Percentiles rank a stretch among this genome's conserved stretches.
Evolutionary conservation across 345 rosid genomes (phyloP).

Genomic region (Brassica juncea): DNA sequence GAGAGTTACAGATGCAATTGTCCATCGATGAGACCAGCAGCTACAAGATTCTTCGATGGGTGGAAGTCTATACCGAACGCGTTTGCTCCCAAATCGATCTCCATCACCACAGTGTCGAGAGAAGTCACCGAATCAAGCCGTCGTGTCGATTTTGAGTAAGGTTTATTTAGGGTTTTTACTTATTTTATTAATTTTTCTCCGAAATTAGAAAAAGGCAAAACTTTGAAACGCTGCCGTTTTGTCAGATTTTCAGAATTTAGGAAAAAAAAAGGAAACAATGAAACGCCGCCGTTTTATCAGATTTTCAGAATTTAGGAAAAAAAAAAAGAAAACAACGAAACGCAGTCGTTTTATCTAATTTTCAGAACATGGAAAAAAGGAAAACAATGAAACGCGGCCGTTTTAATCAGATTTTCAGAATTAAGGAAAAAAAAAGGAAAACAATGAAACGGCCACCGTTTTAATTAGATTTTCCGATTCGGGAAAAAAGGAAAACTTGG

Average conservation of each 20-base stretch:
- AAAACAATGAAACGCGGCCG: neutral
- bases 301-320: neutral
- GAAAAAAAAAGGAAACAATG: neutral
- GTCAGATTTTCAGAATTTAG: neutral
- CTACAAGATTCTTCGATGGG: constrained; percentile 63
- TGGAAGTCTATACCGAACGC: constrained; percentile 86
- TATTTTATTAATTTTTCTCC: neutral
- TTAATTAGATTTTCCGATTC: no score
- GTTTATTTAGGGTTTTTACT: constrained; percentile 22
- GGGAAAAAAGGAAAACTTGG: neutral
- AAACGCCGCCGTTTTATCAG: neutral
- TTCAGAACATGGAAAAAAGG: neutral
- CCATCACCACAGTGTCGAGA: constrained; percentile 48
- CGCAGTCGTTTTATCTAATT: no score
- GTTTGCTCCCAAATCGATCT: constrained; percentile 63
- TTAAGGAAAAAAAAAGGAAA: neutral
- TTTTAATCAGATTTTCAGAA: no score
- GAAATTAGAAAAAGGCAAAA: neutral
- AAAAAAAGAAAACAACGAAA: neutral
- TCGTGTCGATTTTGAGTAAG: constrained; percentile 13
- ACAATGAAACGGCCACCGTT: no score
- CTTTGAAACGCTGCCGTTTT: neutral
- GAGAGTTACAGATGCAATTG: constrained; percentile 62
- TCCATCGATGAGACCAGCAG: constrained; percentile 76
- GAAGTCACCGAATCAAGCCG: neutral